Evolutionary conservation across 1,284 basidiomycete species (phyloP).

Genomic region (Cutaneotrichosporon cutaneum): DNA sequence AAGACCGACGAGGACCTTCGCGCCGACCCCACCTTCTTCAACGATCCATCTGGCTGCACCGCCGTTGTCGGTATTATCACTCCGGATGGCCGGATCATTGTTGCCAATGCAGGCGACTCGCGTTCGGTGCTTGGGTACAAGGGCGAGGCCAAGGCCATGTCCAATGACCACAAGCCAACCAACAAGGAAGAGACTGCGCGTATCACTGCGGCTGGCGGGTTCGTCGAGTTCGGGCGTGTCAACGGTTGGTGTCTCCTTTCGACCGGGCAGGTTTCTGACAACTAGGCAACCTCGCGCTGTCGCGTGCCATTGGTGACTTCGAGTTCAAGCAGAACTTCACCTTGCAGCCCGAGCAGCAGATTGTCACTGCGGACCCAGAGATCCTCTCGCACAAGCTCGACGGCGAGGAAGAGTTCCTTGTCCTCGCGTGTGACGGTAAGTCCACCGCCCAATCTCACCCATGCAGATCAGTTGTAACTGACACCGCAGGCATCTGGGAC

Average conservation of each 20-base stretch:
- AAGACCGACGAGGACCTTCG: slow-evolving; percentile 93
- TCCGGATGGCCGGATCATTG: slow-evolving; percentile 67
- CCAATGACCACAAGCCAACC: slow-evolving; percentile 94
- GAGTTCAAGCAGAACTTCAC: slow-evolving; percentile 95
- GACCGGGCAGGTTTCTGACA: slow-evolving; percentile 4
- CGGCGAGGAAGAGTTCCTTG: slow-evolving; percentile 91
- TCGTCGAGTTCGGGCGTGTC: slow-evolving; percentile 94
- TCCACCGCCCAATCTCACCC: slow-evolving; percentile 9
- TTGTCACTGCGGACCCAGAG: slow-evolving; percentile 95
- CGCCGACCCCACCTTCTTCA: slow-evolving; percentile 77
- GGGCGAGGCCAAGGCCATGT: slow-evolving; percentile 83
- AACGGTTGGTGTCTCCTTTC: slow-evolving; percentile 67
- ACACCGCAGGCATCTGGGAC: slow-evolving; percentile 87
- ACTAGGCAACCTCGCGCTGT: slow-evolving; percentile 89
- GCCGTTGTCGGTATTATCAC: slow-evolving; percentile 87
- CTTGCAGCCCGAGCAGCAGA: slow-evolving; percentile 81
- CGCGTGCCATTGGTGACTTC: slow-evolving; percentile 94
- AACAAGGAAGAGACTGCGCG: slow-evolving; percentile 83
- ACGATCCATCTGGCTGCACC: slow-evolving; percentile 95
- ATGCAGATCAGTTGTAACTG: slow-evolving; percentile 15
- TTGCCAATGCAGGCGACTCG: slow-evolving; percentile 97
- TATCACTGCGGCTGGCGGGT: slow-evolving; percentile 91
- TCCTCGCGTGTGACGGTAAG: slow-evolving; percentile 94
- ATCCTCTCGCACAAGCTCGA: slow-evolving; percentile 76
- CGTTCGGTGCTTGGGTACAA: slow-evolving; percentile 83